Evolutionary conservation across 768 basidiomycete genomes (phyloP).

Genomic region (Lactifluus volemus): DNA sequence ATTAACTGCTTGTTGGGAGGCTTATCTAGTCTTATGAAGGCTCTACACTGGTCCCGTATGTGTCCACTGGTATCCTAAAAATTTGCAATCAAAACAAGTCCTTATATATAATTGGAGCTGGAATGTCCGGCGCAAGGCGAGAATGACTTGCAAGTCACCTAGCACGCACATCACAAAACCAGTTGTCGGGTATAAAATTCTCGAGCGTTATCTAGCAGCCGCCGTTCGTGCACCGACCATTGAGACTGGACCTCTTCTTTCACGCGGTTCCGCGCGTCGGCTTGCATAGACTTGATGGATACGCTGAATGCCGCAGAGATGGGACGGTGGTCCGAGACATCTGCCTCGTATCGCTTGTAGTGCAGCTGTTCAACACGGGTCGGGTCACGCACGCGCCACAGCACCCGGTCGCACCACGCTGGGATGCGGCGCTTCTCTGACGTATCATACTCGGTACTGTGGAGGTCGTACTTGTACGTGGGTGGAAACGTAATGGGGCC

Average conservation of each 20-base stretch:
- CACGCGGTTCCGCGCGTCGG: conserved; percentile 46
- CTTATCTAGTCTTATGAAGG: neutral
- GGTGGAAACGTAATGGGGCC: conserved; percentile 77
- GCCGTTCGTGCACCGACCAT: conserved; percentile 38
- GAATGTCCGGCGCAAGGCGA: neutral
- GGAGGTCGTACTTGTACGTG: conserved; percentile 91
- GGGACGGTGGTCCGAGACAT: conserved; percentile 87
- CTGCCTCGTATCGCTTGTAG: conserved; percentile 78
- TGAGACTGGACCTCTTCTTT: conserved; percentile 45
- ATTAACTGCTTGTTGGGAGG: neutral
- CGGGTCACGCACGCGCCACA: conserved; percentile 59
- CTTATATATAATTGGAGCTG: neutral
- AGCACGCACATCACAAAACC: conserved; percentile 20
- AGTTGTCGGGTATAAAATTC: conserved; percentile 30
- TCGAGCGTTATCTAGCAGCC: conserved; percentile 26
- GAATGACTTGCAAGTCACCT: too few relatives aligned
- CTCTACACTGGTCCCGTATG: too few relatives aligned
- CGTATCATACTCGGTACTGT: conserved; percentile 71
- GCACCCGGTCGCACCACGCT: conserved; percentile 94
- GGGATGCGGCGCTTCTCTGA: conserved; percentile 85
- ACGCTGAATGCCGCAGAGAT: conserved; percentile 73
- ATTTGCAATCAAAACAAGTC: neutral
- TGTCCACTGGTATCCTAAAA: neutral
- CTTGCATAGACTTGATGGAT: conserved; percentile 62
- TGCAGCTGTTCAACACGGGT: conserved; percentile 54